phyloP scores from a whole-genome alignment of 371 early-diverging fungal species.

The Mucor lusitanicus region DNA sequence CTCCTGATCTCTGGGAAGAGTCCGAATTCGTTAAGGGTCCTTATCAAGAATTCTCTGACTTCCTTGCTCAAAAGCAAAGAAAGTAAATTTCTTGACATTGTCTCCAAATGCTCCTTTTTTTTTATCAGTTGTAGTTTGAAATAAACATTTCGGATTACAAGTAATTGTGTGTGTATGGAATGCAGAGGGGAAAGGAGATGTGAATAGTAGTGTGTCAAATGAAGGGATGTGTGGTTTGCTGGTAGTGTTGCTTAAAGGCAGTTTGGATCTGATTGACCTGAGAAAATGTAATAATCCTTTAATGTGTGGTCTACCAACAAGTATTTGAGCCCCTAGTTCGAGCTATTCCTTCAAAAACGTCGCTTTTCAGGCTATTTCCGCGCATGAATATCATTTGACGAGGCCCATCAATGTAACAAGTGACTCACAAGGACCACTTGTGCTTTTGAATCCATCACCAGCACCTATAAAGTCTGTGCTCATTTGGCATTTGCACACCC shows the following conservation, averaged over 20 bases:
- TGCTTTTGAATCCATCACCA: not conserved
- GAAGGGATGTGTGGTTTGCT: not conserved
- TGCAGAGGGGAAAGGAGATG: not conserved
- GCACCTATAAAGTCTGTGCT: not conserved
- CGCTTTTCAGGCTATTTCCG: too few species aligned
- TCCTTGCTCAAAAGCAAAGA: conserved; percentile 71
- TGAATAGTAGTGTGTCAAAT: not conserved
- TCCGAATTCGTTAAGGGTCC: conserved; percentile 87
- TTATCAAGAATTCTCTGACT: conserved; percentile 94
- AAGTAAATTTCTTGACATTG: conserved; percentile 34
- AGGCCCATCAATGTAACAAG: not conserved
- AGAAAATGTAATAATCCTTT: too few species aligned
- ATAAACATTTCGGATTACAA: not conserved
- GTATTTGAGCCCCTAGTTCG: too few species aligned
- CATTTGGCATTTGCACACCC: too few species aligned
- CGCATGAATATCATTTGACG: not conserved
- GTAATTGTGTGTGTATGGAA: not conserved
- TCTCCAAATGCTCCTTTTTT: not conserved
- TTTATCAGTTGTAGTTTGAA: not conserved
- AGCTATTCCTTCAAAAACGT: too few species aligned
- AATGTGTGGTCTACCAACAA: too few species aligned
- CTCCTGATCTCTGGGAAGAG: conserved; percentile 97
- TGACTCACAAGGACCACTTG: not conserved
- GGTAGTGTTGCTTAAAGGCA: not conserved
- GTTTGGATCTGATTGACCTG: too few species aligned